Evolutionary conservation across 2,329 filamentous ascomycete species (phyloP).

Genomic region (Sarocladium kiliense): DNA sequence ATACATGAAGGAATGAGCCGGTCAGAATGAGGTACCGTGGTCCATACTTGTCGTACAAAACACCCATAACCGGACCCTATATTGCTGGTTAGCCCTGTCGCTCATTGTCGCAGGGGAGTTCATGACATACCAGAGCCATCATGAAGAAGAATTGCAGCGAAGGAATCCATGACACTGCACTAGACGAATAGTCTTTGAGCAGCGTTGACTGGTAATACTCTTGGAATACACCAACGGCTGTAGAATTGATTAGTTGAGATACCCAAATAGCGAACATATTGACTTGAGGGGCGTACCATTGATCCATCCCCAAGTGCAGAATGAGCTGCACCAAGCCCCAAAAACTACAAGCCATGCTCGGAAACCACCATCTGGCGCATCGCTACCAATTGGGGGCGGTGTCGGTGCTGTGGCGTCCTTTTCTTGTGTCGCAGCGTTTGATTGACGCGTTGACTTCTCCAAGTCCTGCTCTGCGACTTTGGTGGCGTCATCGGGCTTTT

Average conservation of each 20-base stretch:
- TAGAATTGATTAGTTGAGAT: background rate
- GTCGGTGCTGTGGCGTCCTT: background rate
- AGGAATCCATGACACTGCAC: conserved; percentile 58
- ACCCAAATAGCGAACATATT: too few relatives aligned
- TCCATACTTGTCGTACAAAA: conserved; percentile 26
- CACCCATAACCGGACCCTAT: conserved; percentile 27
- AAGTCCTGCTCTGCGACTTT: background rate
- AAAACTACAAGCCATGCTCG: conserved; percentile 41
- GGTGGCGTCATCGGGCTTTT: background rate
- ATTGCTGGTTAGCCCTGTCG: background rate
- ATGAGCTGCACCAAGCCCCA: conserved; percentile 15
- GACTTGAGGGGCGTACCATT: conserved; percentile 24
- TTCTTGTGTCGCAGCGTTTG: background rate
- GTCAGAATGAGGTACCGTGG: conserved; percentile 29
- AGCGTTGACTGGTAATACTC: conserved; percentile 50
- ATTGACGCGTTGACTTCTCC: background rate
- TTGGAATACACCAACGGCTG: conserved; percentile 48
- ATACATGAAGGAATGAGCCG: conserved; percentile 42
- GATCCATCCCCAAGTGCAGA: conserved; percentile 35
- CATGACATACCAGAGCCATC: conserved; percentile 35
- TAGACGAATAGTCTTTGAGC: conserved; percentile 42
- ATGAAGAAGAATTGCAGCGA: conserved; percentile 52
- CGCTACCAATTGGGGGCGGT: background rate
- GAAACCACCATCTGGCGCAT: conserved; percentile 47
- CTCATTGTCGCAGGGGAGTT: background rate